Base-by-base conservation (phyloP, 805 yeast genomes). In the Wilhelminamyces savonicus region DNA sequence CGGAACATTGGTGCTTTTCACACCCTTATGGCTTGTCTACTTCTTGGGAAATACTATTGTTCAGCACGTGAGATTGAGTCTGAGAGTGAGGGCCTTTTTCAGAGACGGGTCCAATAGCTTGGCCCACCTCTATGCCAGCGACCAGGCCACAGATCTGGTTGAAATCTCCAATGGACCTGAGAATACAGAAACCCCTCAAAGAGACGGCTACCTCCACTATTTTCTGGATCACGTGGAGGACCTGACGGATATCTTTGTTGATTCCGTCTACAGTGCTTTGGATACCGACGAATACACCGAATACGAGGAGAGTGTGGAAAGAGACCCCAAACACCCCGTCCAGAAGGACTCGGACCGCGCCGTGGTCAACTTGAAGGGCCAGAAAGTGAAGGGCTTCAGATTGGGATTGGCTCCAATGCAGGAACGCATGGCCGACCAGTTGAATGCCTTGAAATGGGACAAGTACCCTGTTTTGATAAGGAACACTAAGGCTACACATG, bases 401-500 rank as follows among this genome's bases (percentile, higher is more conserved):
- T 26, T 40, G 22, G 28, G 27, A n/a, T 27, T 37, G 24, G 32
- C 31, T 11, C 23, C 19, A 10, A 2, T 26, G 4, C 44, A 40
- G 23, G 32, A 35, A 6, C 20, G 15, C 10, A 35, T 40, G 16
- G 29, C 33, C 4, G 12, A 23, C 9, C 20, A 22, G 12, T 32
- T 40, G 23, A 40, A 40, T 29, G 29, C 22, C 18, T 26, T 40
- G 21, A 27, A 29, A 9, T 40, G 44, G 44, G 21, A 26, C 16
- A 40, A 40, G 16, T 37, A 16, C 28, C 41, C 44, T 1, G 44
- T 40, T 8, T 37, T 17, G 35, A 80, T 85, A 34, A 67, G 78
- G 22, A 59, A 70, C 18, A 78, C 90, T 5, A 66, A 66, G 28
- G 71, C 77, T 25, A 72, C 94, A 1, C 95, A 85, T 47, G 85